Percentiles rank a stretch among this genome's conserved stretches.
Conservation (phyloP, 495 filamentous ascomycete species). For the Hyaloscypha finlandica region DNA sequence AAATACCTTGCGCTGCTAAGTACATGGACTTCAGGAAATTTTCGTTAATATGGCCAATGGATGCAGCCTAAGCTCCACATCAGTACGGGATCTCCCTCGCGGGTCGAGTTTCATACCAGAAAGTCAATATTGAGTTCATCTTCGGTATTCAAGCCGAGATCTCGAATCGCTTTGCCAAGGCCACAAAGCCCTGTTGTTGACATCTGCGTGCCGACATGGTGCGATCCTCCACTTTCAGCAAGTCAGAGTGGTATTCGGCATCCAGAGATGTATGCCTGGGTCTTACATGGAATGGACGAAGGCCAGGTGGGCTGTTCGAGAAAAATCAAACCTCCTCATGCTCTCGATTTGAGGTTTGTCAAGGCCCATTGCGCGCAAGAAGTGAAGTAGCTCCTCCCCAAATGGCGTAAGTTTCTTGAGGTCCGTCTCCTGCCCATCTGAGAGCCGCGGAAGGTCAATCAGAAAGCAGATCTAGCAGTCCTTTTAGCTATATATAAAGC, state of each 20-base stretch:
- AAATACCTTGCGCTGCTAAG: conserved; percentile 68
- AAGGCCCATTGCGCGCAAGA: conserved; percentile 67
- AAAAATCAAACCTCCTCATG: conserved; percentile 73
- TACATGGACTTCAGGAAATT: conserved; percentile 73
- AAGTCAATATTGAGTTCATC: conserved; percentile 55
- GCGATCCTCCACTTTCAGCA: conserved; percentile 54
- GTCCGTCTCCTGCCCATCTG: conserved; percentile 32
- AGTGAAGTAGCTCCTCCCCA: conserved; percentile 68
- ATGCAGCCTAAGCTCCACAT: conserved; percentile 60
- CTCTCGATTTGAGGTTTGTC: conserved; percentile 60
- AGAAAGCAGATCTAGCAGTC: conserved; percentile 66
- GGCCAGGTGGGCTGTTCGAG: conserved; percentile 61
- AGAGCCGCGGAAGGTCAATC: conserved; percentile 74
- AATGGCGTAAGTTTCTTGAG: conserved; percentile 57
- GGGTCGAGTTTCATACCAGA: conserved; percentile 44
- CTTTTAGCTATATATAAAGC: conserved; percentile 4
- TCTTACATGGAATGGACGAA: conserved; percentile 79
- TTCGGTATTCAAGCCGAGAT: conserved; percentile 51
- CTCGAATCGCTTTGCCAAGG: conserved; percentile 56
- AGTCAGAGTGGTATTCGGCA: conserved; percentile 11
- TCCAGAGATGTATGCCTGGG: neutral
- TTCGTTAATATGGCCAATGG: conserved; percentile 71
- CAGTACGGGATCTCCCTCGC: neutral
- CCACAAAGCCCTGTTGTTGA: conserved; percentile 64
- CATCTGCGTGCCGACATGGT: conserved; percentile 52